Conservation (phyloP, 1,284 basidiomycete genomes). For the Ustilago esculenta region DNA sequence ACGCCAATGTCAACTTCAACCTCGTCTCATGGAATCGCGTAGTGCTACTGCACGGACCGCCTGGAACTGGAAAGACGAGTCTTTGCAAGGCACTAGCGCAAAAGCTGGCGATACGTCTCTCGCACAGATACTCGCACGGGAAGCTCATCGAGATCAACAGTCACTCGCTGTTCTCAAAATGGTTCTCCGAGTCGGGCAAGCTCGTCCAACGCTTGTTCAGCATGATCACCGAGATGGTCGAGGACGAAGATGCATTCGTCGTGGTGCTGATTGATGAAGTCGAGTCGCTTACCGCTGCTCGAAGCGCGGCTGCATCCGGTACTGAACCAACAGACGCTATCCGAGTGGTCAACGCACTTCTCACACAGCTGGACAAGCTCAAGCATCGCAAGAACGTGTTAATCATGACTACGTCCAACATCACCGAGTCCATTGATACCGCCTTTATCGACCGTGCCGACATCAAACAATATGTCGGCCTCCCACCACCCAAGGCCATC, state of each 20-base stretch:
- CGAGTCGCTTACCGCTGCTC: slow-evolving; percentile 90
- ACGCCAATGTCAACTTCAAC: slow-evolving; percentile 88
- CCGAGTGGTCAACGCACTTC: slow-evolving; percentile 92
- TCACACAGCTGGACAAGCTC: slow-evolving; percentile 96
- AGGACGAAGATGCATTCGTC: slow-evolving; percentile 89
- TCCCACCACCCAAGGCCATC: slow-evolving; percentile 86
- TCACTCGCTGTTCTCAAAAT: slow-evolving; percentile 66
- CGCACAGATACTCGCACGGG: slow-evolving; percentile 83
- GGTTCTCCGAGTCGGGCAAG: slow-evolving; percentile 96
- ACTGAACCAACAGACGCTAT: slow-evolving; percentile 96
- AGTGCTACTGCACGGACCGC: slow-evolving; percentile 92
- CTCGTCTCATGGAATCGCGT: slow-evolving; percentile 95
- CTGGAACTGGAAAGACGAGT: slow-evolving; percentile 97
- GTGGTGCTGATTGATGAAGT: slow-evolving; percentile 96
- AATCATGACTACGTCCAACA: slow-evolving; percentile 95
- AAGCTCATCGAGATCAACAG: slow-evolving; percentile 92
- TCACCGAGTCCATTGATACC: slow-evolving; percentile 90
- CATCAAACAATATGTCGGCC: slow-evolving; percentile 91
- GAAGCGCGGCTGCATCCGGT: slow-evolving; percentile 90
- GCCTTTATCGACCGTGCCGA: slow-evolving; percentile 98
- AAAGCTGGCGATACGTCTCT: slow-evolving; percentile 89
- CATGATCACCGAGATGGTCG: slow-evolving; percentile 83
- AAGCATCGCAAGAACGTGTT: slow-evolving; percentile 91
- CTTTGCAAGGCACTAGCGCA: slow-evolving; percentile 93
- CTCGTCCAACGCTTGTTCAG: slow-evolving; percentile 93